Percentiles rank a stretch among this genome's conserved stretches.
These are phyloP conservation scores for Wickerhamomyces strasburgensis DNA, from an alignment of 805 yeast species.

Conservation along the genomic window DNA sequence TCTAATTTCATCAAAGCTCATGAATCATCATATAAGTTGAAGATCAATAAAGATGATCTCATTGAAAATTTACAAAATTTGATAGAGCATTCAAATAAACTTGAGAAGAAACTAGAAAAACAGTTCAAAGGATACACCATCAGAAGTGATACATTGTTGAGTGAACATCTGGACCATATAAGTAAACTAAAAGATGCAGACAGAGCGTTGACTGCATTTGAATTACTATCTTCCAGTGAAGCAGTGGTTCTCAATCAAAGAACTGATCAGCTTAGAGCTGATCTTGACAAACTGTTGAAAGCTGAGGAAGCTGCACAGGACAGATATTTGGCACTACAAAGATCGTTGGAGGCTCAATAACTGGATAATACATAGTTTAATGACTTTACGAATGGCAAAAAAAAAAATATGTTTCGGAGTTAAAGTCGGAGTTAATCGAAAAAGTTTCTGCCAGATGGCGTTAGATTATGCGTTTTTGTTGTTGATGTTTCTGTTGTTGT, in stretches of 20 bases:
- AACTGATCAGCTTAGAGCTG: conserved; percentile 16
- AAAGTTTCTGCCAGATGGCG: too few species aligned
- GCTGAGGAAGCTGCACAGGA: conserved; percentile 23
- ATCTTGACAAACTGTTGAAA: conserved; percentile 19
- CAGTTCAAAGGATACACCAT: conserved; percentile 10
- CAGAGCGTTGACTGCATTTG: conserved; percentile 20
- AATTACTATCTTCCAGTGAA: conserved; percentile 18
- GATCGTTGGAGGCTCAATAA: neutral
- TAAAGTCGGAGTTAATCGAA: too few species aligned
- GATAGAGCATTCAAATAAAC: conserved; percentile 12
- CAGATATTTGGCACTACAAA: conserved; percentile 13
- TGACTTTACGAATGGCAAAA: too few species aligned
- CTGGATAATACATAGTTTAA: too few species aligned
- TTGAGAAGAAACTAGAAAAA: conserved; percentile 13
- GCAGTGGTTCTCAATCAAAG: conserved; percentile 7
- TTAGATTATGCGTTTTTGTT: too few species aligned
- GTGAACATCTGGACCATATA: conserved; percentile 7
- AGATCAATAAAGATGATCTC: conserved; percentile 2
- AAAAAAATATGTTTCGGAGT: too few species aligned
- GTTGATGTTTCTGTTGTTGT: too few species aligned
- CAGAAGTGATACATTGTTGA: conserved; percentile 11
- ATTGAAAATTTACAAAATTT: conserved; percentile 12
- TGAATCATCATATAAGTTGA: neutral
- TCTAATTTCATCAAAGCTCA: conserved; percentile 4
- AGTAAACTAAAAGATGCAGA: conserved; percentile 19